These are phyloP conservation scores for Pontederia paniculata DNA, from an alignment of 176 grass and related monocot genomes.

Conservation along the genomic window DNA sequence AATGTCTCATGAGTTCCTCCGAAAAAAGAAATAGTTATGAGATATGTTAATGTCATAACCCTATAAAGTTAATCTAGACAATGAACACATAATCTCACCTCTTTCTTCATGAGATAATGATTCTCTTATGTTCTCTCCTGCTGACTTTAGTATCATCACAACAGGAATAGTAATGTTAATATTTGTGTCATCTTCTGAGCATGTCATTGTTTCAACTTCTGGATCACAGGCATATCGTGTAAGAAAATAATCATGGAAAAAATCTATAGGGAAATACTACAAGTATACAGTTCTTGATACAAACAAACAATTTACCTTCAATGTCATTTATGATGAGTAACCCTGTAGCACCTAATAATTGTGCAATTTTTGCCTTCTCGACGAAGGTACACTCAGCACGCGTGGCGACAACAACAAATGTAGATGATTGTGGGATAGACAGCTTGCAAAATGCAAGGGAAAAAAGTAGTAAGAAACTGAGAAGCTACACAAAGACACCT, in stretches of 20 bases:
- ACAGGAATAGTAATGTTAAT: conserved; percentile 52
- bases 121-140: conserved; percentile 26
- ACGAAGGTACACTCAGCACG: conserved; percentile 73
- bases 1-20: too few relatives aligned
- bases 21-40: too few relatives aligned
- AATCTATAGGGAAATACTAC: background rate
- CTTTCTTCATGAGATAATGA: conserved; percentile 8
- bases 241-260: background rate
- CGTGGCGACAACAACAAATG: conserved; percentile 35
- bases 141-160: conserved; percentile 44
- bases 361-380: conserved; percentile 50
- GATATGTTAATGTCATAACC: too few relatives aligned
- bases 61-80: too few relatives aligned
- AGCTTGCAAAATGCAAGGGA: background rate
- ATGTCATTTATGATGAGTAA: conserved; percentile 53
- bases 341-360: conserved; percentile 36
- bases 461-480: conserved; percentile 2
- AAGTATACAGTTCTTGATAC: background rate
- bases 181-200: conserved; percentile 38
- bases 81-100: background rate
- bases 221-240: background rate
- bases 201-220: conserved; percentile 65
- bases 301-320: conserved; percentile 28
- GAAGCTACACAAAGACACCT: too few relatives aligned
- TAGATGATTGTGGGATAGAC: conserved; percentile 15